These are phyloP conservation scores for Botrytis deweyae DNA, from an alignment of 2,329 filamentous ascomycete genomes.

Conservation along the genomic window DNA sequence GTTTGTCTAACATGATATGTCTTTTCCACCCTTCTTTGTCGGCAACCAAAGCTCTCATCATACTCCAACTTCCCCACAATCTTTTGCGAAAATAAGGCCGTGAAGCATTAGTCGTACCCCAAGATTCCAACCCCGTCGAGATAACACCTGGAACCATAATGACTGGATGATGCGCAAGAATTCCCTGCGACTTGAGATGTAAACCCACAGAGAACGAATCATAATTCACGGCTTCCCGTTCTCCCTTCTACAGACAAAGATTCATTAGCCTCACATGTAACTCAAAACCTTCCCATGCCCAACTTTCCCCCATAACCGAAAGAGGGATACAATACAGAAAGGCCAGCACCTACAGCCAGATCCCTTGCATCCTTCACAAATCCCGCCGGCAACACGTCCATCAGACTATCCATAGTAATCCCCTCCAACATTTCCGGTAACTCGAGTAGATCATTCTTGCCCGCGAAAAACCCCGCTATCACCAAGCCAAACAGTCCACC, in stretches of 20 bases:
- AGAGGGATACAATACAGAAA: constrained; percentile 12
- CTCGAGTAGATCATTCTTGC: constrained; percentile 84
- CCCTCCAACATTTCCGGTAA: constrained; percentile 64
- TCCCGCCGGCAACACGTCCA: constrained; percentile 84
- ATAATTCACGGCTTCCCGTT: constrained; percentile 84
- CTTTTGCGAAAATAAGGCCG: constrained; percentile 91
- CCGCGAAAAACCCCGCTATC: constrained; percentile 86
- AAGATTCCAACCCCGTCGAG: constrained; percentile 93
- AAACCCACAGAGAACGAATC: constrained; percentile 91
- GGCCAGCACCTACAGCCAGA: constrained; percentile 60
- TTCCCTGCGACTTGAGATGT: constrained; percentile 76
- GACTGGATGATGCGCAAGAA: constrained; percentile 80
- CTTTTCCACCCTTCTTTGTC: constrained; percentile 94
- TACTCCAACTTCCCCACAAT: constrained; percentile 97
- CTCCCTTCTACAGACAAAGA: constrained; percentile 61
- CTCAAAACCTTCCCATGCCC: background rate
- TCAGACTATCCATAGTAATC: constrained; percentile 76
- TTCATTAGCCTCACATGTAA: constrained; percentile 13
- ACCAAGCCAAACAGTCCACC: constrained; percentile 89
- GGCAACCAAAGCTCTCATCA: constrained; percentile 92
- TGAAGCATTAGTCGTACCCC: constrained; percentile 84
- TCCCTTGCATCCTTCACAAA: constrained; percentile 84
- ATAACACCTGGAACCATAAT: constrained; percentile 99
- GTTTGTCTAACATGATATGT: constrained; percentile 94
- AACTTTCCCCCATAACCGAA: constrained; percentile 8